These are phyloP conservation scores for Elaphomyces granulatus DNA, from an alignment of 495 filamentous ascomycete genomes.

Conservation along the genomic window DNA sequence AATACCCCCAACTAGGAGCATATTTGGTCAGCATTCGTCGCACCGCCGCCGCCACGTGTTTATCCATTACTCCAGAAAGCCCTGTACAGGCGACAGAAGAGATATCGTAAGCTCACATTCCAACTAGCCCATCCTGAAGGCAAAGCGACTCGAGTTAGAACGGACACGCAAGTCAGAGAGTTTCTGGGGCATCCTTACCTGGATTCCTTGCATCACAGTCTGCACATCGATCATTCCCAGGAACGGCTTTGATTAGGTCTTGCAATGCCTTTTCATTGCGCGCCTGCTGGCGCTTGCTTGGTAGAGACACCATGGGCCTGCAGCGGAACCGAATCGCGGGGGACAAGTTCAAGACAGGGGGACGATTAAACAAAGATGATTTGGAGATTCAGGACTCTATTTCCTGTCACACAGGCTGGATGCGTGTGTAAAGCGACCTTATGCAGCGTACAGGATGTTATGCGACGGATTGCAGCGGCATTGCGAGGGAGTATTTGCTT, in stretches of 20 bases:
- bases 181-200: conserved; percentile 38
- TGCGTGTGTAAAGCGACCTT: too few species aligned
- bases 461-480: too few species aligned
- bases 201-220: conserved; percentile 88
- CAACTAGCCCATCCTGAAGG: conserved; percentile 88
- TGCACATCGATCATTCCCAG: conserved; percentile 89
- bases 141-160: conserved; percentile 4
- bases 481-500: too few species aligned
- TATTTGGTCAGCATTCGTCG: too few species aligned
- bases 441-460: too few species aligned
- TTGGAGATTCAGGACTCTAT: conserved; percentile 5
- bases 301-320: conserved; percentile 35
- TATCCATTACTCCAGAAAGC: too few species aligned
- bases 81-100: too few species aligned
- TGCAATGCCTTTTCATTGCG: conserved; percentile 88
- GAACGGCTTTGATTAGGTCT: conserved; percentile 72
- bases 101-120: conserved; percentile 57
- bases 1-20: conserved; percentile 71
- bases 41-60: too few species aligned
- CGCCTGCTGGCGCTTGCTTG: conserved; percentile 90
- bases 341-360: conserved; percentile 8
- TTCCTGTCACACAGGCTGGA: too few species aligned
- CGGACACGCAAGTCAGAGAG: conserved; percentile 2
- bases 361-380: conserved; percentile 3
- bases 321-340: conserved; percentile 3